Conservation (phyloP, 805 yeast species). For the Cyberlindnera bimundalis region DNA sequence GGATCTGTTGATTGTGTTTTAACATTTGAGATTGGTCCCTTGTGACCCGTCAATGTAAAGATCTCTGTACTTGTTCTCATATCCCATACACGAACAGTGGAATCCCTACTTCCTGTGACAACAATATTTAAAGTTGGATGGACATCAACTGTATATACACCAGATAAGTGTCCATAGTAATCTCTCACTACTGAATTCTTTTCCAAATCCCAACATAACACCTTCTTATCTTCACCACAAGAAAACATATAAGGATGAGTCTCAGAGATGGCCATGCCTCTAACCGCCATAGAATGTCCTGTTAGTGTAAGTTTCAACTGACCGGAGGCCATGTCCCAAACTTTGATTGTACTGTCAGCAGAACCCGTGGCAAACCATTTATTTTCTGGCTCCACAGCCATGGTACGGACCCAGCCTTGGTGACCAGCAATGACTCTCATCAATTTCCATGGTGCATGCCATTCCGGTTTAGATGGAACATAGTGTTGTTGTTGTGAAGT, state of each 20-base stretch:
- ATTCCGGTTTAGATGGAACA: conserved; percentile 27
- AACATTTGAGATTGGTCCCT: conserved; percentile 68
- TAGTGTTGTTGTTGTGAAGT: conserved; percentile 15
- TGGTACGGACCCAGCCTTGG: conserved; percentile 86
- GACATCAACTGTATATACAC: conserved; percentile 76
- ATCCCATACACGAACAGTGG: conserved; percentile 90
- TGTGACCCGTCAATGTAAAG: conserved; percentile 79
- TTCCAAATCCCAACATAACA: conserved; percentile 95
- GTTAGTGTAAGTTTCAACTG: conserved; percentile 70
- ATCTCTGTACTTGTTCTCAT: conserved; percentile 74
- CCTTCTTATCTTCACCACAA: conserved; percentile 89
- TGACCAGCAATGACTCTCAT: conserved; percentile 81
- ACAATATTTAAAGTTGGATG: conserved; percentile 86
- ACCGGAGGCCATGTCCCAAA: conserved; percentile 85
- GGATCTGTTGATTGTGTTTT: conserved; percentile 72
- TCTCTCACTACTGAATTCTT: conserved; percentile 76
- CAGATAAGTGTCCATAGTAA: conserved; percentile 92
- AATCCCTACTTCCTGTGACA: conserved; percentile 87
- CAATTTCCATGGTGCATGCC: conserved; percentile 71
- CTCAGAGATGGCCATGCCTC: conserved; percentile 69
- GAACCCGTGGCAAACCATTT: conserved; percentile 93
- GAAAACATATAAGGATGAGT: conserved; percentile 86
- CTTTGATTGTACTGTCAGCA: conserved; percentile 79
- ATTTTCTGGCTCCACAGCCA: conserved; percentile 81
- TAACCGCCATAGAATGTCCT: conserved; percentile 88